These are phyloP conservation scores for Aspergillus fructus DNA, from an alignment of 2,329 filamentous ascomycete species.

Conservation along the genomic window DNA sequence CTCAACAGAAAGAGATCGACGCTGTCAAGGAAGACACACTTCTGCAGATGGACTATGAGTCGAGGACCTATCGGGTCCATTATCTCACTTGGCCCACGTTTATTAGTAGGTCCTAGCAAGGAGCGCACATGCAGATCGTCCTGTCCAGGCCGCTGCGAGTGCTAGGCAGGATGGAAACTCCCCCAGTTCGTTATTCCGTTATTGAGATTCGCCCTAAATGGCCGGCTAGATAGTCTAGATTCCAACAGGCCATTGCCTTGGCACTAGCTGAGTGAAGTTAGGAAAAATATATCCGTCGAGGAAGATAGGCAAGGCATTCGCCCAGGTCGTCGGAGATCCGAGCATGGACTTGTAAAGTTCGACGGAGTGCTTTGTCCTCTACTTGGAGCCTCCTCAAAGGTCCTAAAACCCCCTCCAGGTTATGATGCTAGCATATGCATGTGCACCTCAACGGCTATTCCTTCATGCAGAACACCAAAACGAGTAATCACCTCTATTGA, in stretches of 20 bases:
- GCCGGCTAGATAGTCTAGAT: neutral
- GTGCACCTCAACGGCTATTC: neutral
- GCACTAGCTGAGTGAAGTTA: neutral
- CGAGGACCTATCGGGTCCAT: neutral
- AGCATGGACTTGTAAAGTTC: neutral
- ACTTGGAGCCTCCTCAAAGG: neutral
- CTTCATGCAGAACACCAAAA: conserved; percentile 2
- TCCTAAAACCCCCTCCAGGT: neutral
- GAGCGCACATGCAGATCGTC: neutral
- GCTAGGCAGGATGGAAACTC: neutral
- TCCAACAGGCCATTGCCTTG: neutral
- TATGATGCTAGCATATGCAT: neutral
- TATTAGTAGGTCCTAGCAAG: neutral
- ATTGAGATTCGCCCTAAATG: neutral
- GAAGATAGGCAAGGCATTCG: neutral
- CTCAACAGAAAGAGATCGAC: conserved; percentile 31
- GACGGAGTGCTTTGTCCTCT: neutral
- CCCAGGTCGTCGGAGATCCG: neutral
- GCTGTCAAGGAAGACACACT: conserved; percentile 38
- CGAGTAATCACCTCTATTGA: neutral
- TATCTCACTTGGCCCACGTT: neutral
- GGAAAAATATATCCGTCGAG: neutral
- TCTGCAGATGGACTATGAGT: neutral
- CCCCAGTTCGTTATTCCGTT: neutral
- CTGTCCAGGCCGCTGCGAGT: neutral